phyloP scores from a whole-genome alignment of 129 eudicot genomes.

The Flaveria brownii region DNA sequence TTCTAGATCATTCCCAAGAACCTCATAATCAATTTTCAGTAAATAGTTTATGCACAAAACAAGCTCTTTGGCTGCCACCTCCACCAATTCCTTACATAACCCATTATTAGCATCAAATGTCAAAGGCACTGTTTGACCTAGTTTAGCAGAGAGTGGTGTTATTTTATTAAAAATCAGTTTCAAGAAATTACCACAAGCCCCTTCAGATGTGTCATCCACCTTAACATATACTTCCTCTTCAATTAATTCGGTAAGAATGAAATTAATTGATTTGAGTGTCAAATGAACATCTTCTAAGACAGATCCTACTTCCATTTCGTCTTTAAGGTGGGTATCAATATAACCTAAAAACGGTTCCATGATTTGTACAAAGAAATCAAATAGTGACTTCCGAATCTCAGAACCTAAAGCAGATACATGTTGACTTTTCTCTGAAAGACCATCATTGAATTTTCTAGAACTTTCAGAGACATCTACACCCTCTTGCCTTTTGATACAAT shows the following conservation, averaged over 20 bases:
- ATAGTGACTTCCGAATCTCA: slow-evolving; percentile 63
- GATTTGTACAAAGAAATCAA: slow-evolving; percentile 74
- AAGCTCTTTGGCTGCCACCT: slow-evolving; percentile 55
- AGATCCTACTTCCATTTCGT: slow-evolving; percentile 39
- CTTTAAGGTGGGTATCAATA: slow-evolving; percentile 43
- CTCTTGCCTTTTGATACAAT: slow-evolving; percentile 55
- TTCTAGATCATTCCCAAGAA: slow-evolving; percentile 76
- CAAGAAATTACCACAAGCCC: slow-evolving; percentile 76
- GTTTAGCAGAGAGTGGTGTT: slow-evolving; percentile 51
- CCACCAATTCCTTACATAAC: slow-evolving; percentile 38
- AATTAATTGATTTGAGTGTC: slow-evolving; percentile 57
- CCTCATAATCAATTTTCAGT: slow-evolving; percentile 77
- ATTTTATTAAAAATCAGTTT: slow-evolving; percentile 47
- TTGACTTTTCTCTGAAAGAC: slow-evolving; percentile 23
- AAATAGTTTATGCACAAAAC: slow-evolving; percentile 50
- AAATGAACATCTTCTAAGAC: slow-evolving; percentile 36
- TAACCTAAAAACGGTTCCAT: slow-evolving; percentile 66
- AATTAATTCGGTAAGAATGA: slow-evolving; percentile 47
- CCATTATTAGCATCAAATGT: slow-evolving; percentile 30
- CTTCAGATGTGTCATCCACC: slow-evolving; percentile 80
- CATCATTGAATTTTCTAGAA: slow-evolving; percentile 21
- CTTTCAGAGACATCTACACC: slow-evolving; percentile 44
- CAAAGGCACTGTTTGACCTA: slow-evolving; percentile 41
- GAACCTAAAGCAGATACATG: slow-evolving; percentile 33
- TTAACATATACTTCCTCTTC: slow-evolving; percentile 61